phyloP scores from a whole-genome alignment of 176 grass and related monocot genomes.

The Triticum turgidum region DNA sequence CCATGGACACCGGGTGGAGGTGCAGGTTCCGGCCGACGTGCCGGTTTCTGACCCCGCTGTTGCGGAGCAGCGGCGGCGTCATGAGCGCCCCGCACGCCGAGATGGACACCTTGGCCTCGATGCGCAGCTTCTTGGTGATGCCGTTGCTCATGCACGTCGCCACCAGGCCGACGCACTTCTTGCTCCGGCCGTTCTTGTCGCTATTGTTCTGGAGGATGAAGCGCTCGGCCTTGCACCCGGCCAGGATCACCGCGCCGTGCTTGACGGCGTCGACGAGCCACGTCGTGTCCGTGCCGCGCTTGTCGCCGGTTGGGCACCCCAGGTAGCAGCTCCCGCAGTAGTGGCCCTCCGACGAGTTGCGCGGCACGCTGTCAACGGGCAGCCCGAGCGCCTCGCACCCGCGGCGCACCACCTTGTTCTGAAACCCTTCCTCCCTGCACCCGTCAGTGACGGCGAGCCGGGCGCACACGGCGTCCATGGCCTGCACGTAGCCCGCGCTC shows the following conservation, averaged over 20 bases:
- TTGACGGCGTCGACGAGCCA: slow-evolving; percentile 86
- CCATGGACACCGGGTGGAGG: slow-evolving; percentile 76
- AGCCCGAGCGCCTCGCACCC: slow-evolving; percentile 74
- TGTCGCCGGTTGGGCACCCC: slow-evolving; percentile 68
- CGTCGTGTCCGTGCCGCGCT: slow-evolving; percentile 83
- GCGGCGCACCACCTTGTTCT: slow-evolving; percentile 71
- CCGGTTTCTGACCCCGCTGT: slow-evolving; percentile 61
- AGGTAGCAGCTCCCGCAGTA: slow-evolving; percentile 68
- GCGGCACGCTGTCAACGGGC: slow-evolving; percentile 45
- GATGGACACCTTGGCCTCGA: slow-evolving; percentile 69
- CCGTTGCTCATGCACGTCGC: slow-evolving; percentile 31
- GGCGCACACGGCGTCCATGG: slow-evolving; percentile 74
- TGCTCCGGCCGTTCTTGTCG: slow-evolving; percentile 18
- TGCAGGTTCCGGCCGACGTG: slow-evolving; percentile 90
- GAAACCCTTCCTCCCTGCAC: slow-evolving; percentile 72
- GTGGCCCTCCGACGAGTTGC: slow-evolving; percentile 79
- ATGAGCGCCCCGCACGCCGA: slow-evolving; percentile 68
- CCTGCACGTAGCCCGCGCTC: slow-evolving; percentile 35
- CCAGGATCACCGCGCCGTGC: slow-evolving; percentile 68
- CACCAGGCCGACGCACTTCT: slow-evolving; percentile 63
- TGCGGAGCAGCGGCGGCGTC: slow-evolving; percentile 58
- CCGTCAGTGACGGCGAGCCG: slow-evolving; percentile 52
- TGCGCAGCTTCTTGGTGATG: slow-evolving; percentile 51
- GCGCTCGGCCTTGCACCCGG: slow-evolving; percentile 66
- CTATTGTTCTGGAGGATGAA: slow-evolving; percentile 46